A percentile compares a stretch with the other conserved stretches of the same genome.
Evolutionary conservation across 345 rosid genomes (phyloP).

Genomic region (Rhodamnia argentea): DNA sequence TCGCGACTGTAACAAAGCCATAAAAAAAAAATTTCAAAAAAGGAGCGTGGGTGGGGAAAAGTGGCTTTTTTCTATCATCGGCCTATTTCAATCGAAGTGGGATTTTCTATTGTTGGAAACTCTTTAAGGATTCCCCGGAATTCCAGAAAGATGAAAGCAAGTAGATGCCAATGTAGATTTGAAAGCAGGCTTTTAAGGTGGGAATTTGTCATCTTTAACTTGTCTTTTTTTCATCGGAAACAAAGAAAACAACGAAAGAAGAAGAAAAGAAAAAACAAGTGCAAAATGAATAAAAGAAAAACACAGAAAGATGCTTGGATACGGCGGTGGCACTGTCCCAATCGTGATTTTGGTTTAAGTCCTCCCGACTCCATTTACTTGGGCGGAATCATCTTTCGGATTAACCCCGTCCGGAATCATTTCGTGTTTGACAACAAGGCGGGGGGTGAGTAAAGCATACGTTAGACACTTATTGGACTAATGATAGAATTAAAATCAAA

Average conservation of each 20-base stretch:
- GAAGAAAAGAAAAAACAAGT: background rate
- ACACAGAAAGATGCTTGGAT: background rate
- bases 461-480: background rate
- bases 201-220: conserved; percentile 22
- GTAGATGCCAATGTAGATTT: conserved; percentile 15
- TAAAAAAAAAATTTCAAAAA: no score
- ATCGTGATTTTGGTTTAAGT: background rate
- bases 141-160: conserved; percentile 1
- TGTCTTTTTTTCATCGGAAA: background rate
- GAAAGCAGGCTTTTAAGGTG: conserved; percentile 20
- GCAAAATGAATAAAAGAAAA: background rate
- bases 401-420: background rate
- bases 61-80: background rate
- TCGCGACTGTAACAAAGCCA: background rate
- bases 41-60: background rate
- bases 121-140: conserved; percentile 28
- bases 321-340: background rate
- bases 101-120: conserved; percentile 20
- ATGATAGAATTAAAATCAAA: background rate
- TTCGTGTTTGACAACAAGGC: background rate
- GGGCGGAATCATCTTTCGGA: background rate
- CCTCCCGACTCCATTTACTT: background rate
- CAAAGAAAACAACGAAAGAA: background rate
- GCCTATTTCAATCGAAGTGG: background rate
- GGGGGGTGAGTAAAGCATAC: background rate